These are phyloP conservation scores for Paratrypanosoma confusum DNA, from an alignment of 208 protist genomes.

Conservation along the genomic window DNA sequence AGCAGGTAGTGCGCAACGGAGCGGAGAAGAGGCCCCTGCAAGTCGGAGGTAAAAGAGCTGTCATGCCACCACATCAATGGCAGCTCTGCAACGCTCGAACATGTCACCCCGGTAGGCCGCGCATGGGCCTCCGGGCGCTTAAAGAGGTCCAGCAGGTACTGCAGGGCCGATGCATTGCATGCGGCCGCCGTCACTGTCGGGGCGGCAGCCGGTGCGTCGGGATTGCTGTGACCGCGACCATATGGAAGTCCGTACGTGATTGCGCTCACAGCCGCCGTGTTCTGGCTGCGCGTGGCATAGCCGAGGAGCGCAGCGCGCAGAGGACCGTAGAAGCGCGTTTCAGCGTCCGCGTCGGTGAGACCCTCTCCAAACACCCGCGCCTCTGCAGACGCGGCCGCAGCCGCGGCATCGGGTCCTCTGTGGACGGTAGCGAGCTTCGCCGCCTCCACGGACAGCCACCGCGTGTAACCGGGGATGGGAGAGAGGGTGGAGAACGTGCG, in stretches of 20 bases:
- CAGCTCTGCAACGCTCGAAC: background rate
- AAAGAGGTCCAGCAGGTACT: slow-evolving; percentile 17
- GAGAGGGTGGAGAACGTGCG: slow-evolving; percentile 66
- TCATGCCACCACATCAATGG: slow-evolving; percentile 42
- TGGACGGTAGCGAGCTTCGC: slow-evolving; percentile 13
- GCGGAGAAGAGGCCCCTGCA: slow-evolving; percentile 49
- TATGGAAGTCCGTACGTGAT: no score
- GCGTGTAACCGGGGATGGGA: slow-evolving; percentile 66
- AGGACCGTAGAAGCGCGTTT: slow-evolving; percentile 14
- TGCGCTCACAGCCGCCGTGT: background rate
- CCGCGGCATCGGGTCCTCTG: background rate
- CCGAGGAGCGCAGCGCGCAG: slow-evolving; percentile 25
- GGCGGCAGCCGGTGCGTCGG: no score
- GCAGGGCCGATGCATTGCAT: slow-evolving; percentile 10
- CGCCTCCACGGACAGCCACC: slow-evolving; percentile 51
- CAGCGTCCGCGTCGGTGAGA: slow-evolving; percentile 8
- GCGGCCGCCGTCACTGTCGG: background rate
- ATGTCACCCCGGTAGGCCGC: background rate
- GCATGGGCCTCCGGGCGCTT: background rate
- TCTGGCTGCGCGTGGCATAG: slow-evolving; percentile 15
- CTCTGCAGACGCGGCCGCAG: slow-evolving; percentile 1
- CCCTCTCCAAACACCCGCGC: slow-evolving; percentile 28
- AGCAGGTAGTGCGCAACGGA: slow-evolving; percentile 62
- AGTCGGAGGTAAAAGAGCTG: slow-evolving; percentile 26
- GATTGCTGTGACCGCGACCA: no score